phyloP scores from a whole-genome alignment of 1,284 basidiomycete species.

The Schizophyllum amplum region DNA sequence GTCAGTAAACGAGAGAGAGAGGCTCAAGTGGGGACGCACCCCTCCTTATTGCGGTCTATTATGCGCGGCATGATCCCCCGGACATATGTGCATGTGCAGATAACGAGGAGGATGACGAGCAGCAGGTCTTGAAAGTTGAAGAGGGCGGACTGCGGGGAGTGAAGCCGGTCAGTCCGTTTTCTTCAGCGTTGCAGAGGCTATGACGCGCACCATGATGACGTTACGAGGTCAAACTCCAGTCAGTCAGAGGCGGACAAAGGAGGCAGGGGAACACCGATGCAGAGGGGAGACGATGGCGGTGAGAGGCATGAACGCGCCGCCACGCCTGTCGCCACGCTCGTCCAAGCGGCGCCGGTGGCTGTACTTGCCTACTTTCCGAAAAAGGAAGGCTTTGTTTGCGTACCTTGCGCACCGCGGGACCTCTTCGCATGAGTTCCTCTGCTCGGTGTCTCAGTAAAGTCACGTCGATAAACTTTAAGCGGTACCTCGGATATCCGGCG shows the following conservation, averaged over 20 bases:
- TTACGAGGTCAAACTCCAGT: no score
- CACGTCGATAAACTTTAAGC: no score
- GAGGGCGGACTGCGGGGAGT: constrained; percentile 87
- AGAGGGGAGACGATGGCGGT: not conserved
- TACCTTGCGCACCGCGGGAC: not conserved
- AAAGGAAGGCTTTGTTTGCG: not conserved
- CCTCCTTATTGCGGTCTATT: constrained; percentile 91
- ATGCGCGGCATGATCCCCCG: constrained; percentile 84
- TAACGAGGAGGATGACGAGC: constrained; percentile 86
- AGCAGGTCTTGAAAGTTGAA: constrained; percentile 98
- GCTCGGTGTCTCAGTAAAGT: no score
- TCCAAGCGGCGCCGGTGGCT: no score
- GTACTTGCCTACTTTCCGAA: not conserved
- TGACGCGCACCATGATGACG: no score
- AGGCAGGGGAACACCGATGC: not conserved
- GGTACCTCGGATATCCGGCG: no score
- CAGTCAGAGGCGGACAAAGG: not conserved
- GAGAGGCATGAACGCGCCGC: not conserved
- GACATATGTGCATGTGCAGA: constrained; percentile 97
- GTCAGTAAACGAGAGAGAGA: not conserved
- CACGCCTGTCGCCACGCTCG: not conserved
- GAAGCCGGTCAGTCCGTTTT: not conserved
- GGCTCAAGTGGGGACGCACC: constrained; percentile 45
- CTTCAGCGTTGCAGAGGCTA: no score
- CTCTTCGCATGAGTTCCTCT: no score